Evolutionary conservation across 768 basidiomycete genomes (phyloP), one percentile per base, ranked within the genome.

Genomic region (Aureoboletus auriporus): DNA sequence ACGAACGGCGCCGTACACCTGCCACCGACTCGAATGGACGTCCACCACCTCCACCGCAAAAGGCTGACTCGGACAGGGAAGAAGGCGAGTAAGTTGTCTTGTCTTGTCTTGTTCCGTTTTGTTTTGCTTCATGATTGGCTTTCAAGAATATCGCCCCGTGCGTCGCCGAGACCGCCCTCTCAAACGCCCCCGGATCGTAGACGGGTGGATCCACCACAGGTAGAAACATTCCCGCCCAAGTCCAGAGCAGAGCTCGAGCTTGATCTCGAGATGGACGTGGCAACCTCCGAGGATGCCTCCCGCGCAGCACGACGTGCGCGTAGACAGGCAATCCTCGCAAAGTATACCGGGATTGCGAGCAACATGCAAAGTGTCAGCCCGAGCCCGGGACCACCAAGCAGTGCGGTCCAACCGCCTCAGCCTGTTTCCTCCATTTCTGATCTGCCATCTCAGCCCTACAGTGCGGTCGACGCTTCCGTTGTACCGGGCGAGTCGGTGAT

Each of bases 11-110:
- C 11, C 60, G 59, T 36, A 54, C 54, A 11, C 46, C 59, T 40
- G 6, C 31, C 12, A 5, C 30, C 26, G 29, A 38, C 40, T 39
- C 57, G 17, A 59, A 65, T 38, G 63, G 69, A 30, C 59, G 50
- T 45, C 55, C 38, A 36, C 49, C 53, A 37, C 48, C 45, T 0
- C 36, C 34, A 10, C 51, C 51, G 5, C 57, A 59, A n/a, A 62
- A 50, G 41, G 56, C 66, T 11, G 77, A 78, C 44, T 79, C 80
- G 11, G 89, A 90, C 56, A 85, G 69, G 64, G 89, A 93, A 72
- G 93, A 94, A 76, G 92, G 89, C 75, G 93, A 95, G 91, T 94
- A 70, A 87, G 93, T 93, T 34, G 38, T 6, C 8, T 6, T 9
- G 20, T 40, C 44, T 53, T 44, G 47, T 36, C 40, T 31, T 39